phyloP scores from a whole-genome alignment of 768 basidiomycete species.

The Dioszegia aurantiaca region DNA sequence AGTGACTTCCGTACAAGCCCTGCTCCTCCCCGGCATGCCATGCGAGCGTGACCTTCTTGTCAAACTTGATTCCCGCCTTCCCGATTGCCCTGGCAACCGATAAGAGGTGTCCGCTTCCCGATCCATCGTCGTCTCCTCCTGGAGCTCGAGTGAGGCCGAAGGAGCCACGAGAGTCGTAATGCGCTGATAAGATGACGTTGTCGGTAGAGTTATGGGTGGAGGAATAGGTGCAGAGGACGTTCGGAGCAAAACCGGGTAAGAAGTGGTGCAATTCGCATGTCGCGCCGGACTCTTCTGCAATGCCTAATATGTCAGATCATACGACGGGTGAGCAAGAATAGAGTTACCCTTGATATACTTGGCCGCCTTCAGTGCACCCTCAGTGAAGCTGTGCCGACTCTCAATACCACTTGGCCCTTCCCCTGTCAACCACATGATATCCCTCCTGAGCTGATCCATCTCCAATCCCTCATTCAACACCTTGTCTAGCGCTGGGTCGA shows the following conservation, averaged over 20 bases:
- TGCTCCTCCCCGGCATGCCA: conserved; percentile 92
- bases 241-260: conserved; percentile 72
- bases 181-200: conserved; percentile 73
- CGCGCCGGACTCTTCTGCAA: conserved; percentile 71
- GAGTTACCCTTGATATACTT: conserved; percentile 67
- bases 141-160: conserved; percentile 72
- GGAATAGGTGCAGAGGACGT: conserved; percentile 73
- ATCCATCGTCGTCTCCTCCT: conserved; percentile 66
- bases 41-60: conserved; percentile 72
- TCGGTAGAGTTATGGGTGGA: conserved; percentile 62
- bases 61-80: conserved; percentile 66
- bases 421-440: conserved; percentile 79
- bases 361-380: conserved; percentile 66
- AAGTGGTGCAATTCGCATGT: conserved; percentile 67
- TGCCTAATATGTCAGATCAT: conserved; percentile 17
- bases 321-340: too few species aligned
- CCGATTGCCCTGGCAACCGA: conserved; percentile 74
- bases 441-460: conserved; percentile 63
- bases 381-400: conserved; percentile 76
- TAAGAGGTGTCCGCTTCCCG: conserved; percentile 68
- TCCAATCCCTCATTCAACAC: conserved; percentile 67
- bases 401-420: conserved; percentile 71
- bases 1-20: conserved; percentile 72
- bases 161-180: conserved; percentile 87
- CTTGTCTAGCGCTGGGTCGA: conserved; percentile 66